Conservation (phyloP, 1,139 yeast species). For the Protomyces arabidopsidicola region DNA sequence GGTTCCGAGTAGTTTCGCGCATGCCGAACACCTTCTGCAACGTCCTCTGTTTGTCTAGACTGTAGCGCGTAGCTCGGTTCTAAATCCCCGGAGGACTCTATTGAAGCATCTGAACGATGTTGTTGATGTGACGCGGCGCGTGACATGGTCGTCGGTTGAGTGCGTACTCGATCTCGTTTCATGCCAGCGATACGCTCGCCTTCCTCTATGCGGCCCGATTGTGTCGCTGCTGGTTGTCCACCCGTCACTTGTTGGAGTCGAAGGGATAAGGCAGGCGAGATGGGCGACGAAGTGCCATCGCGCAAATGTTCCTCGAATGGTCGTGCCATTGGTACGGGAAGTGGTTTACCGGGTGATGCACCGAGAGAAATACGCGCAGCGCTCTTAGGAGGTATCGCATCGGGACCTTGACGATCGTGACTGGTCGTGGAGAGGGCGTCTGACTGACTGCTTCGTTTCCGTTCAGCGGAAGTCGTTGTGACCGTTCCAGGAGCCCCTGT, state of each 20-base stretch:
- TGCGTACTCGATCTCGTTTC: slow-evolving; percentile 14
- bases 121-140: background rate
- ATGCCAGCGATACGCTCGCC: slow-evolving; percentile 7
- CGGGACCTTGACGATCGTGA: background rate
- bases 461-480: background rate
- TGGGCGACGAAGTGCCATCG: slow-evolving; percentile 24
- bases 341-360: background rate
- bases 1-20: background rate
- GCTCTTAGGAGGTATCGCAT: background rate
- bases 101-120: background rate
- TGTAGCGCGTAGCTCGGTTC: background rate
- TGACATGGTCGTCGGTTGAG: background rate
- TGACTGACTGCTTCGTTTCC: slow-evolving; percentile 8
- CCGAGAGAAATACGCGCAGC: background rate
- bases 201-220: background rate
- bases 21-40: background rate
- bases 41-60: background rate
- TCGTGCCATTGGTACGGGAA: slow-evolving; percentile 2
- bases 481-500: background rate
- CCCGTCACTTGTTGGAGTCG: slow-evolving; percentile 15
- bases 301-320: background rate
- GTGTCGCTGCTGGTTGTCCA: slow-evolving; percentile 5
- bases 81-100: background rate
- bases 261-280: slow-evolving; percentile 24
- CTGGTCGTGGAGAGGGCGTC: background rate